Base-by-base conservation (phyloP, 176 grass and related monocot species). In the Bonia amplexicaulis region DNA sequence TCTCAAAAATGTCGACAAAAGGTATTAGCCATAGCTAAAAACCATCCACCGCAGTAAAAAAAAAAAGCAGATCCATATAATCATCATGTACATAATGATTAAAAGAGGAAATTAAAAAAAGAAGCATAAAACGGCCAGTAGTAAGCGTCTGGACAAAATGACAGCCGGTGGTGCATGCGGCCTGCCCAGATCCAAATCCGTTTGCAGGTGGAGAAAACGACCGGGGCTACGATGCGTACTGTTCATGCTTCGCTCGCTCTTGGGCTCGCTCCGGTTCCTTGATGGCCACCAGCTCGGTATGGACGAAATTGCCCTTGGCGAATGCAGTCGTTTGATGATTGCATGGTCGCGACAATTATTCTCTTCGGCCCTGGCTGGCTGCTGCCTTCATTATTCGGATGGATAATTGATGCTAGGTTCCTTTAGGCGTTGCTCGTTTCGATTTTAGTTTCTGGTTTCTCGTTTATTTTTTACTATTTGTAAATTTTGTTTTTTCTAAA, bases 141-240 rank as follows among this genome's bases (percentile, higher is more conserved):
- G 25, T n/a, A 55, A 16, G 55, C 75, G 40, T 78, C 57, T 2
- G 39, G 75, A 78, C 75, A 78, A 78, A 17, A 27, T 48, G 76
- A 47, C 76, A 79, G 58, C 42, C 16, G 41, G 59, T 20, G 58
- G 58, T 6, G 57, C 37, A 31, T 60, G 58, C 17, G 3, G 7
- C 13, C 12, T 9, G 22, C 33, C 27, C 62, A 63, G 60, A 69
- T 23, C 67, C 67, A 45, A 19, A 19, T 22, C 5, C 65, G 20
- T 39, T 37, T 20, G 16, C 16, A 10, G 27, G 63, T 19, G 65
- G 58, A 16, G 23, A 67, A 10, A 67, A 67, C 60, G 60, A 63
- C 60, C 60, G 5, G 25, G 11, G n/a, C 25, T 15, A 3, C 19
- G 19, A 14, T 58, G 3, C 55, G 22, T 22, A 0, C 1, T 2